Base-by-base conservation (phyloP, 1,139 yeast species). In the Geotrichum bryndzae region DNA sequence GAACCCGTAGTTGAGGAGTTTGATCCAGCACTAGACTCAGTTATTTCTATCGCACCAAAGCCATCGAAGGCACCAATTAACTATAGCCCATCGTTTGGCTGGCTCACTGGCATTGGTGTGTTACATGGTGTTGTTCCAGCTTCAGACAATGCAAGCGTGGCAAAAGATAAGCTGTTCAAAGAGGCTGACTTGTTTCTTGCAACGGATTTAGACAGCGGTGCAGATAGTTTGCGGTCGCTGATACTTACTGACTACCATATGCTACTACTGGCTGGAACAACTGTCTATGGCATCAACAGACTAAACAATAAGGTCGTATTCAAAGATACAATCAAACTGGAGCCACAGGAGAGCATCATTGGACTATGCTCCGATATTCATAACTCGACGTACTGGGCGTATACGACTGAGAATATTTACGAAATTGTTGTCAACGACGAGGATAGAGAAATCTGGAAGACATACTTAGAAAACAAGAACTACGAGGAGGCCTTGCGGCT, bases 341-440 rank as follows among this genome's bases (percentile, higher is more conserved):
- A 66, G 23, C 72, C 77, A 0, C 73, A 70, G 11, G 86, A 83
- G 59, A 70, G 74, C 31, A 72, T 86, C 25, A 64, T 81, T 5
- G 94, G 94, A 0, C 72, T 88, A 2, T 74, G 84, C 1, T 81
- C 84, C 3, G 98, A 92, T 71, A 76, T 78, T 59, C 66, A 73
- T 2, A 76, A 78, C 29, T 72, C 77, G 3, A 86, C 90, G 0
- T 85, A 76, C 67, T 87, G 94, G 94, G 73, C 84, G 2, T 84
- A 75, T 67, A 80, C 88, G 0, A 71, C 75, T 29, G 68, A 72
- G 1, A 77, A 73, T 56, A 81, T 90, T 11, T 86, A 80, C 69
- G 96, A 95, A 71, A 74, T 95, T 10, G 80, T 89, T 2, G 77
- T 89, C 10, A 81, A 80, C 41, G 82, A 88, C 67, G 98, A 94